Conservation (phyloP, 1,139 yeast genomes). For the Hyphopichia buzzinii region DNA sequence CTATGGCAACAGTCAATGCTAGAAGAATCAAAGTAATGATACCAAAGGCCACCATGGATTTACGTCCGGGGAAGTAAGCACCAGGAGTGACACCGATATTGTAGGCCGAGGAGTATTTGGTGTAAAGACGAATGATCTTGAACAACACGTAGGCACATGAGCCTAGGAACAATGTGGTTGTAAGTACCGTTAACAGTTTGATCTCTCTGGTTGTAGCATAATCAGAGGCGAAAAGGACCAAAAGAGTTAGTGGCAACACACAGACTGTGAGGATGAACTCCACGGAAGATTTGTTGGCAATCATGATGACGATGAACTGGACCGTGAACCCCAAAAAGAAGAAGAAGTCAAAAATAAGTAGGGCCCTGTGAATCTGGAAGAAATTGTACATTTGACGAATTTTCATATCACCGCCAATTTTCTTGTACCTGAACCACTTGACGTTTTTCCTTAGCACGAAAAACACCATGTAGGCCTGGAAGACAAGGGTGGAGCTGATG, state of each 20-base stretch:
- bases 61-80: conserved; percentile 46
- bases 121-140: conserved; percentile 48
- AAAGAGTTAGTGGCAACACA: conserved; percentile 47
- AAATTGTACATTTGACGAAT: conserved; percentile 38
- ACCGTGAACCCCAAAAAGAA: conserved; percentile 54
- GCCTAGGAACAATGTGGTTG: conserved; percentile 34
- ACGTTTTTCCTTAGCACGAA: conserved; percentile 40
- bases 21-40: conserved; percentile 43
- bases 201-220: conserved; percentile 40
- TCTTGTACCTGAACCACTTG: conserved; percentile 50
- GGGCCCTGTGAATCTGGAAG: conserved; percentile 43
- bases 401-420: conserved; percentile 49
- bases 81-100: conserved; percentile 23
- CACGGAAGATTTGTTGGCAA: conserved; percentile 34
- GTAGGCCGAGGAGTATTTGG: conserved; percentile 37
- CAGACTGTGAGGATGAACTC: conserved; percentile 52
- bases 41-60: conserved; percentile 48
- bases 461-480: conserved; percentile 32
- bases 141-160: conserved; percentile 52
- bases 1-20: conserved; percentile 34
- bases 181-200: conserved; percentile 22
- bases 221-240: conserved; percentile 38
- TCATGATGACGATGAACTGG: conserved; percentile 51
- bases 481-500: conserved; percentile 36
- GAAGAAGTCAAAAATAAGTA: conserved; percentile 47